These are phyloP conservation scores for Thuidium tamariscinum DNA, from an alignment of 225 moss, liverwort and hornwort genomes.

Conservation along the genomic window DNA sequence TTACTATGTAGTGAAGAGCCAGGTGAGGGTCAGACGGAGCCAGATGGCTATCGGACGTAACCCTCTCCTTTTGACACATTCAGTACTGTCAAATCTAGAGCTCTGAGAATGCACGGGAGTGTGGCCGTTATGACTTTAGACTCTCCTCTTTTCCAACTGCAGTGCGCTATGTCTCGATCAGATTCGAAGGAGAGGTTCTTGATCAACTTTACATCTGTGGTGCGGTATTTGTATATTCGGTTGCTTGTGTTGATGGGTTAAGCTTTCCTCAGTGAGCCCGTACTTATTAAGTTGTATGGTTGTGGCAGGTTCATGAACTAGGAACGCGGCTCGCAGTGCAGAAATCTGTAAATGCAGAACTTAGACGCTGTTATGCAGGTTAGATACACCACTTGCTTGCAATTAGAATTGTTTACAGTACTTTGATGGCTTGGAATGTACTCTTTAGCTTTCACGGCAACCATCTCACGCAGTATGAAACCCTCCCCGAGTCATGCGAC, in stretches of 20 bases:
- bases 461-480: background rate
- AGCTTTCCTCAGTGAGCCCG: background rate
- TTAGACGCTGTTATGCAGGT: constrained; percentile 79
- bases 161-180: background rate
- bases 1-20: background rate
- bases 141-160: background rate
- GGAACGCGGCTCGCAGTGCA: constrained; percentile 79
- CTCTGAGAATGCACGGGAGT: background rate
- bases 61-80: background rate
- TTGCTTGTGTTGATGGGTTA: background rate
- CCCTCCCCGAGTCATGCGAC: background rate
- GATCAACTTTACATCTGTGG: background rate
- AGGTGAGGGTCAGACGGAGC: background rate
- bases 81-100: background rate
- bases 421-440: background rate
- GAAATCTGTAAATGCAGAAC: constrained; percentile 63
- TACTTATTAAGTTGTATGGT: background rate
- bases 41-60: too few species aligned
- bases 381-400: background rate
- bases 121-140: background rate
- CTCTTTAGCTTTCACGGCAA: background rate
- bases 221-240: background rate
- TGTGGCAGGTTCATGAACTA: constrained; percentile 78
- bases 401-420: background rate
- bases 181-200: background rate